Conservation (phyloP, 106 monocot species). For the Cymbidium sinense region DNA sequence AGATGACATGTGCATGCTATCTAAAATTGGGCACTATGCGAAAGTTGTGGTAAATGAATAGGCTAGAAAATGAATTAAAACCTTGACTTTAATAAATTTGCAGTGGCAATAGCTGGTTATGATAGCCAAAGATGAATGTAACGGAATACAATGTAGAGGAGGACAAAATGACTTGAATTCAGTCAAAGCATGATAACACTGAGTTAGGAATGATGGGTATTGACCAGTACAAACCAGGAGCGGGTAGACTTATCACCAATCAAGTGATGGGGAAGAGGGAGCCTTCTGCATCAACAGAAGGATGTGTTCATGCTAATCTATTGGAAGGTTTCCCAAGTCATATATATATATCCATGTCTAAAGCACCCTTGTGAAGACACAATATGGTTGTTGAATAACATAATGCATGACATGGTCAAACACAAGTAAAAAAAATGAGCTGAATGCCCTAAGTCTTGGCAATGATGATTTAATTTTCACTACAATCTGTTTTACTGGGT, state of each 20-base stretch:
- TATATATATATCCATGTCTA: background rate
- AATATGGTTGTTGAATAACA: no score
- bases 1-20: slow-evolving; percentile 2
- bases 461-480: no score
- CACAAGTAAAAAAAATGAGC: no score
- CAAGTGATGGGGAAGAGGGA: background rate
- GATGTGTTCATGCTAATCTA: background rate
- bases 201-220: background rate
- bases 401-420: no score
- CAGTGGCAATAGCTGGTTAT: background rate
- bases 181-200: no score
- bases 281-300: background rate
- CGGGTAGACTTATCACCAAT: background rate
- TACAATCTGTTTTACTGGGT: no score
- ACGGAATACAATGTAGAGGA: no score
- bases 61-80: background rate
- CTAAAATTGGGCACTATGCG: background rate
- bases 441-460: no score
- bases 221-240: background rate
- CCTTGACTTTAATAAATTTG: background rate
- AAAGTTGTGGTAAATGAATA: background rate
- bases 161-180: no score
- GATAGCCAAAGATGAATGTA: background rate
- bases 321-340: background rate
- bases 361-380: no score